phyloP scores from a whole-genome alignment of 805 yeast species.

The Myxozyma mucilagina region DNA sequence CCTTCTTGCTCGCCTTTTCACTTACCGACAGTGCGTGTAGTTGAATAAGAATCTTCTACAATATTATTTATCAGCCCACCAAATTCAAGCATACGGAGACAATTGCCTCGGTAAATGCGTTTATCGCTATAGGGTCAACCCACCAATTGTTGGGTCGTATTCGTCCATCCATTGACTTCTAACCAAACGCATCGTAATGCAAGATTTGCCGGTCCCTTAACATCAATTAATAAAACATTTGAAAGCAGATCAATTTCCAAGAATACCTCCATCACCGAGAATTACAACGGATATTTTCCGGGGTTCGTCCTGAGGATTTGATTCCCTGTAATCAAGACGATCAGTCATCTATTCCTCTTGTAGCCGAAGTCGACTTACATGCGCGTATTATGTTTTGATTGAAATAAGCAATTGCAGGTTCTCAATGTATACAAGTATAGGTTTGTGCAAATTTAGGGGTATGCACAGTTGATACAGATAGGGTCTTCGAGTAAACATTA shows the following conservation, averaged over 20 bases:
- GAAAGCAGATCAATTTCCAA: background rate
- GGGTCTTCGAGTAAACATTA: no score
- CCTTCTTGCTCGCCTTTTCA: background rate
- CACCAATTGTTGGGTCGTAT: slow-evolving; percentile 41
- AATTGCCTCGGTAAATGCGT: background rate
- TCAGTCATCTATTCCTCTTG: background rate
- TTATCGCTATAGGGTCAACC: background rate
- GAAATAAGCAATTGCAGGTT: no score
- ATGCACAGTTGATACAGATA: no score
- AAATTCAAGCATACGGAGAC: background rate
- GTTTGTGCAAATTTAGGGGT: no score
- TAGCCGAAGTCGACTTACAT: background rate
- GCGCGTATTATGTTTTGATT: background rate
- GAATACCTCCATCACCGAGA: slow-evolving; percentile 41
- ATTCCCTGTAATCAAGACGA: background rate
- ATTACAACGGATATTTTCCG: slow-evolving; percentile 37
- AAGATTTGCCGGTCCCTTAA: slow-evolving; percentile 35
- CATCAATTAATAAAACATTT: slow-evolving; percentile 16
- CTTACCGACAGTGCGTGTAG: slow-evolving; percentile 39
- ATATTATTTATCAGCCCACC: background rate
- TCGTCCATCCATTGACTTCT: slow-evolving; percentile 42
- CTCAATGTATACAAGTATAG: no score
- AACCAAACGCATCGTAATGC: slow-evolving; percentile 39
- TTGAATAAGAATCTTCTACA: slow-evolving; percentile 38
- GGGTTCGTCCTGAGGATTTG: background rate